Conservation (phyloP, 1,284 basidiomycete genomes). For the Volvariella volvacea region DNA sequence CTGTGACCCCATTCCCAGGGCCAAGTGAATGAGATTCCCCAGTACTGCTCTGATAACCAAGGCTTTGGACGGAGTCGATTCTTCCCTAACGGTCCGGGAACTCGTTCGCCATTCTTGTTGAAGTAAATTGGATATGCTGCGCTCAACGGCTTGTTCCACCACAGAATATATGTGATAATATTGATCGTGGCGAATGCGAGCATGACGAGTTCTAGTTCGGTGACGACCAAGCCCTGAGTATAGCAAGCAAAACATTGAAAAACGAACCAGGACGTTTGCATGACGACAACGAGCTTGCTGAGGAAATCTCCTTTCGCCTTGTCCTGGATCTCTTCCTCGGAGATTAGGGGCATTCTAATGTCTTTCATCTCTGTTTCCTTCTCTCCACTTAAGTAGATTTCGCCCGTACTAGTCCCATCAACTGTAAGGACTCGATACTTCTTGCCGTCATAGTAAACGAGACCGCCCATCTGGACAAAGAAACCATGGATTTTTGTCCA, state of each 20-base stretch:
- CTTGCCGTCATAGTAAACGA: constrained; percentile 6
- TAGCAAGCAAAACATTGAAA: constrained; percentile 20
- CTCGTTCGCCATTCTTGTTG: too few species aligned
- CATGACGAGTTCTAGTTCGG: constrained; percentile 25
- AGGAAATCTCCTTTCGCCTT: constrained; percentile 28
- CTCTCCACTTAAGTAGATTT: constrained; percentile 10
- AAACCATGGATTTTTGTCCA: constrained; percentile 23
- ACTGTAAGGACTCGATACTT: constrained; percentile 12
- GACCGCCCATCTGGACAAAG: constrained; percentile 25
- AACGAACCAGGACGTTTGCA: constrained; percentile 26
- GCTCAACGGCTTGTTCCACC: constrained; percentile 28
- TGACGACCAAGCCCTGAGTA: constrained; percentile 15
- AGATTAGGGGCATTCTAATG: constrained; percentile 17
- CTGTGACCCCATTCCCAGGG: too few species aligned
- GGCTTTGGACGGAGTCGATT: too few species aligned
- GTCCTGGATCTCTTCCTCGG: constrained; percentile 25
- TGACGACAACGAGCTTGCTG: constrained; percentile 22
- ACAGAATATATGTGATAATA: constrained; percentile 20
- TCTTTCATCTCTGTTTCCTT: constrained; percentile 7
- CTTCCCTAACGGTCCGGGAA: too few species aligned
- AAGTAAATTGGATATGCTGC: too few species aligned
- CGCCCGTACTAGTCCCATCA: constrained; percentile 11
- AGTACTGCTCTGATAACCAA: too few species aligned
- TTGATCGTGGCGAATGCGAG: constrained; percentile 22
- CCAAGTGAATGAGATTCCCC: too few species aligned